A percentile compares a stretch with the other conserved stretches of the same genome.
phyloP scores from a whole-genome alignment of 257 asterid genomes.

The Solanum arcanum region DNA sequence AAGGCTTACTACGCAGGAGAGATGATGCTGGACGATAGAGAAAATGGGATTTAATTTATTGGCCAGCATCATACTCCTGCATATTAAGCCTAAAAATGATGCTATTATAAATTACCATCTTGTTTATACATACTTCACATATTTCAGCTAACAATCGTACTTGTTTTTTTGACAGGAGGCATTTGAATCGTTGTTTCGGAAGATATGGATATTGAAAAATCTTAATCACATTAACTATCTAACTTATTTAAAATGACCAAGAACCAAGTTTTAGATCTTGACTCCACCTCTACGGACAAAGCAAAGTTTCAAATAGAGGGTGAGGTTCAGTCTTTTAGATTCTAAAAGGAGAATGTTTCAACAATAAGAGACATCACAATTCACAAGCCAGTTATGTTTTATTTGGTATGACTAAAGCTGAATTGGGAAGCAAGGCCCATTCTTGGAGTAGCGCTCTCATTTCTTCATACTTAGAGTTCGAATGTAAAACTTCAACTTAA shows the following conservation, averaged over 20 bases:
- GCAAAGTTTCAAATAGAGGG: not conserved
- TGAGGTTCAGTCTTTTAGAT: not conserved
- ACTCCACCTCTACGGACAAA: not conserved
- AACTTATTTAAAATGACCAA: not conserved
- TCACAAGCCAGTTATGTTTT: not conserved
- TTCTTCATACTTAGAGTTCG: no score
- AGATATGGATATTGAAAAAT: not conserved
- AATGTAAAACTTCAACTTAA: no score
- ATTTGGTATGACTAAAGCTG: no score
- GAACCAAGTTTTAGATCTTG: not conserved
- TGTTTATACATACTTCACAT: not conserved
- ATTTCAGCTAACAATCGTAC: not conserved
- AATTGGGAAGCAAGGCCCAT: no score
- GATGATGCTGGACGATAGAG: not conserved
- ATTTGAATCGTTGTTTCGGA: not conserved
- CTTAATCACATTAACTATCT: not conserved
- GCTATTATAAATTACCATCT: not conserved
- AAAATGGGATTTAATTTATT: not conserved
- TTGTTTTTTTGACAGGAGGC: not conserved
- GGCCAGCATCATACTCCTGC: conserved; percentile 1
- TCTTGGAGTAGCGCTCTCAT: no score
- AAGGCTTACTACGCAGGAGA: not conserved
- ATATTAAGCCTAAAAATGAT: not conserved
- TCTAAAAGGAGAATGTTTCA: not conserved
- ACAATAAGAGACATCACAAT: not conserved